These are phyloP conservation scores for Geotrichum bryndzae DNA, from an alignment of 1,139 yeast genomes.

Conservation along the genomic window DNA sequence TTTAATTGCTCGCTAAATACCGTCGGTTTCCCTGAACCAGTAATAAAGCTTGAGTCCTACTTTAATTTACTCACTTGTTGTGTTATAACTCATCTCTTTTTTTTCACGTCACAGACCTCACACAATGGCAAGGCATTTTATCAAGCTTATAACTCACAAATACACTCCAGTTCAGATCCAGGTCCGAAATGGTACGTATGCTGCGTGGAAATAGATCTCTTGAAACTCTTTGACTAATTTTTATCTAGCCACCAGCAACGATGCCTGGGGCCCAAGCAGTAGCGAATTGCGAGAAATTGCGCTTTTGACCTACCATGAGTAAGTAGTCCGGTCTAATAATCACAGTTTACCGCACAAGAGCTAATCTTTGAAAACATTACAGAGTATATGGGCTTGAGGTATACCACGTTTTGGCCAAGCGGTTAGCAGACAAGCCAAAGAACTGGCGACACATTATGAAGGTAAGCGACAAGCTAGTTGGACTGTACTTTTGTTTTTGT, in stretches of 20 bases:
- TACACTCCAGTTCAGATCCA: constrained; percentile 70
- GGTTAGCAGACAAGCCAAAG: constrained; percentile 83
- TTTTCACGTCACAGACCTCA: not conserved
- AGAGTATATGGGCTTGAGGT: constrained; percentile 45
- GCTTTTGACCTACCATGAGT: constrained; percentile 53
- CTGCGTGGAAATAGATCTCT: too few relatives aligned
- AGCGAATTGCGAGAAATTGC: constrained; percentile 75
- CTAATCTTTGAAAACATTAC: constrained; percentile 48
- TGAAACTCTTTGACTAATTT: not conserved
- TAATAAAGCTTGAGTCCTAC: not conserved
- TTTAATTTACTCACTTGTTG: not conserved
- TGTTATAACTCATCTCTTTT: not conserved
- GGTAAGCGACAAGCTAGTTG: constrained; percentile 15
- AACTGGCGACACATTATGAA: constrained; percentile 84
- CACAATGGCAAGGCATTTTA: constrained; percentile 24
- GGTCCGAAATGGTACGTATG: constrained; percentile 50
- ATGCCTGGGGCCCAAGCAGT: constrained; percentile 68
- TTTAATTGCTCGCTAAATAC: not conserved
- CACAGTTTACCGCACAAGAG: not conserved
- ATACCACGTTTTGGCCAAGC: constrained; percentile 79
- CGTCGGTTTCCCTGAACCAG: not conserved
- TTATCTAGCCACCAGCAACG: constrained; percentile 65
- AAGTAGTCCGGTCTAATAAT: constrained; percentile 9
- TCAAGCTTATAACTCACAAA: constrained; percentile 79
- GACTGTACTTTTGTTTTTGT: not conserved